Evolutionary conservation across 306 rosid genomes (phyloP).

Genomic region (Notholithocarpus densiflorus): DNA sequence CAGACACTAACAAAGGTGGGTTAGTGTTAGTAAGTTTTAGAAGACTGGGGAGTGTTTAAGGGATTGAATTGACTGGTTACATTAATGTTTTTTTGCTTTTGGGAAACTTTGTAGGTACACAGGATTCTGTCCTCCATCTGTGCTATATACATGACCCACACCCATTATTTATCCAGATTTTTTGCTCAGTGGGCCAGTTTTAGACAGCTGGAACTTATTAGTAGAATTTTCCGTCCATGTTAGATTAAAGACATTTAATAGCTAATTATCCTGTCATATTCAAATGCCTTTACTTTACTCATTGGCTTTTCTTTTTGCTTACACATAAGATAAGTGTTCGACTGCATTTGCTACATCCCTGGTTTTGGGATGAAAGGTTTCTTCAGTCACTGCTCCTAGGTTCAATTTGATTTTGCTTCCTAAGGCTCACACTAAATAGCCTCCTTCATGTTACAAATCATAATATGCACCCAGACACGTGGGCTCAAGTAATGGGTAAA

Average conservation of each 20-base stretch:
- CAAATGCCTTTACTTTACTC: background rate
- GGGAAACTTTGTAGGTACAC: background rate
- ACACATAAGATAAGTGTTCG: background rate
- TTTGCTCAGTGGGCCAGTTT: background rate
- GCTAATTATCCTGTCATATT: background rate
- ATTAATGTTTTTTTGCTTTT: background rate
- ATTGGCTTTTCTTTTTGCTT: background rate
- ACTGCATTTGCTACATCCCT: background rate
- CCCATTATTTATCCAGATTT: background rate
- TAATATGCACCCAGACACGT: background rate
- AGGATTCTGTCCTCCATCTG: background rate
- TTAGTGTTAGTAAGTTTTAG: too few relatives aligned
- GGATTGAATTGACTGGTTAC: conserved; percentile 1
- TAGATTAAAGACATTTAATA: background rate
- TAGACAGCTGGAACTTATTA: background rate
- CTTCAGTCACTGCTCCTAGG: background rate
- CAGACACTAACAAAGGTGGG: conserved; percentile 81
- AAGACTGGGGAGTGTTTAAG: too few relatives aligned
- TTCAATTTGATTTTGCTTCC: background rate
- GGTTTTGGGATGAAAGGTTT: background rate
- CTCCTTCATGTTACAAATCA: background rate
- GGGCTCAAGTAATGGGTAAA: background rate
- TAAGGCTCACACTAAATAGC: background rate
- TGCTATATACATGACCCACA: background rate
- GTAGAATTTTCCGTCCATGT: background rate